Evolutionary conservation across 1,139 yeast genomes (phyloP).

Genomic region (Blastobotrys apis): DNA sequence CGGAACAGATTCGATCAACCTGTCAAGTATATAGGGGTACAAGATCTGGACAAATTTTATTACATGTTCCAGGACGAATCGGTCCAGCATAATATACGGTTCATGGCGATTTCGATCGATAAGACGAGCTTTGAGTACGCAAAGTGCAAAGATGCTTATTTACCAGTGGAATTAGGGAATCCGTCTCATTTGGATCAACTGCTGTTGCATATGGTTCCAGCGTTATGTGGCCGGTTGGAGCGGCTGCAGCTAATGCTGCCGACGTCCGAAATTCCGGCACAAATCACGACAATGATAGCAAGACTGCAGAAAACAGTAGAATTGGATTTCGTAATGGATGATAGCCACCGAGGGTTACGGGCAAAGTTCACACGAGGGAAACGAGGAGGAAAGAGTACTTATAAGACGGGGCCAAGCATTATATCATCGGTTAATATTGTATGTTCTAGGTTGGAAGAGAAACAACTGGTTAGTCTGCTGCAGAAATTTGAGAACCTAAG

Average conservation of each 20-base stretch:
- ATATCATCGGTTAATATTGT: slow-evolving; percentile 1
- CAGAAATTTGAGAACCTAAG: slow-evolving; percentile 2
- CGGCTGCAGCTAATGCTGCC: not conserved
- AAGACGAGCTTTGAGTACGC: slow-evolving; percentile 8
- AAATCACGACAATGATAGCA: slow-evolving; percentile 3
- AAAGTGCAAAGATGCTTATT: slow-evolving; percentile 1
- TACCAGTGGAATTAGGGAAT: slow-evolving; percentile 6
- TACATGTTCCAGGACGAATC: slow-evolving; percentile 6
- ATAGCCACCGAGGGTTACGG: not conserved
- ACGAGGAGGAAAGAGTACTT: slow-evolving; percentile 1
- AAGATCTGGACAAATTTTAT: slow-evolving; percentile 8
- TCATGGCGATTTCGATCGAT: slow-evolving; percentile 2
- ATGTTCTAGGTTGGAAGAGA: slow-evolving; percentile 3
- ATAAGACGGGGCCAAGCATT: not conserved
- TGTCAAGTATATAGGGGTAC: not conserved
- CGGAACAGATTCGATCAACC: not conserved
- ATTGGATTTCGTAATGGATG: slow-evolving; percentile 1
- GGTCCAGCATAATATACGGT: slow-evolving; percentile 2
- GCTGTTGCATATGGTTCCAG: slow-evolving; percentile 11
- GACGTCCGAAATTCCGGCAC: slow-evolving; percentile 2
- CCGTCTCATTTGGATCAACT: slow-evolving; percentile 11
- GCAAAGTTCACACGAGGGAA: not conserved
- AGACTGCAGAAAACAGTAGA: slow-evolving; percentile 7
- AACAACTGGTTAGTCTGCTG: not conserved
- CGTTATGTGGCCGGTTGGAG: slow-evolving; percentile 5